Evolutionary conservation across 306 rosid genomes (phyloP).

Genomic region (barrel medic (Medicago truncatula)): DNA sequence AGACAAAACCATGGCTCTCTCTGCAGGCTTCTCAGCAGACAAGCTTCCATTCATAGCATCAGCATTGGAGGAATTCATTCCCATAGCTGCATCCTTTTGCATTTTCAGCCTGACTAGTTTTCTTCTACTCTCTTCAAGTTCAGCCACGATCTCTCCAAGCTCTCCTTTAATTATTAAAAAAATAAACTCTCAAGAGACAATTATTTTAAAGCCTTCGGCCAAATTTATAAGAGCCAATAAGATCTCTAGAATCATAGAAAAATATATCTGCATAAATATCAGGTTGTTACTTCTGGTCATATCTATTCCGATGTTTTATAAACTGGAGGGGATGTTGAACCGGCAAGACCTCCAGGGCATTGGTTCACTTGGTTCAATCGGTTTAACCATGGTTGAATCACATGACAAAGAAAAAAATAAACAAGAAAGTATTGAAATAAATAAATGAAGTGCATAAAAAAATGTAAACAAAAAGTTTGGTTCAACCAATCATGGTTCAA

Average conservation of each 20-base stretch:
- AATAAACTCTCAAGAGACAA: conserved; percentile 33
- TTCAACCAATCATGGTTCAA: too few relatives aligned
- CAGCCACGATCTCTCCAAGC: too few relatives aligned
- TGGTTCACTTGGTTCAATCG: too few relatives aligned
- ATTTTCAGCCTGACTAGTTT: too few relatives aligned
- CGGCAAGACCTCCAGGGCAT: too few relatives aligned
- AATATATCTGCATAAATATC: conserved; percentile 15
- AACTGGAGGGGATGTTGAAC: too few relatives aligned
- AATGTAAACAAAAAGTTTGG: neutral
- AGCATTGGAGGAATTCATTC: too few relatives aligned
- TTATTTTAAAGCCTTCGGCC: conserved; percentile 33
- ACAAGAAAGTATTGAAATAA: neutral
- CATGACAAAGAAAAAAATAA: neutral
- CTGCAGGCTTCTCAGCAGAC: conserved; percentile 83
- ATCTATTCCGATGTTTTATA: too few relatives aligned
- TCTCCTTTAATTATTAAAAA: too few relatives aligned
- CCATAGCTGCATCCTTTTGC: too few relatives aligned
- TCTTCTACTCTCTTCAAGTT: too few relatives aligned
- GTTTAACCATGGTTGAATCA: neutral
- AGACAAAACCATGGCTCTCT: conserved; percentile 66
- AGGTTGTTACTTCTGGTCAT: neutral
- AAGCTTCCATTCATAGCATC: conserved; percentile 67
- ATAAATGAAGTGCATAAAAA: neutral
- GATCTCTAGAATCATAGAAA: conserved; percentile 24
- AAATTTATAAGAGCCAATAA: conserved; percentile 26